phyloP scores from a whole-genome alignment of 1,139 yeast species.

The Candida gigantensis region DNA sequence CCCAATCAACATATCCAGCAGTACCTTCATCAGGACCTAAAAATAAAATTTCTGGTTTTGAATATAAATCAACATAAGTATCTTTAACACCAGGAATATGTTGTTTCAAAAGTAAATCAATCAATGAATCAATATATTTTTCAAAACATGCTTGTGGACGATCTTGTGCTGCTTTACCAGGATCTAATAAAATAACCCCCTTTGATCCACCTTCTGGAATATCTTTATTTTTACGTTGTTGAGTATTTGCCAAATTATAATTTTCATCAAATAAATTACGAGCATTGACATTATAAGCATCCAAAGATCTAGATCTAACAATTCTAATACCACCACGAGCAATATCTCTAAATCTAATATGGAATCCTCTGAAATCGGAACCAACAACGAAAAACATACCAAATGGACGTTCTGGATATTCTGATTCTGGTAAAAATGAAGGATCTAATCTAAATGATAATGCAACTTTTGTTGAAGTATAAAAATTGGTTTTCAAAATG shows the following conservation, averaged over 20 bases:
- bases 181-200: constrained; percentile 89
- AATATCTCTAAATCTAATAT: constrained; percentile 93
- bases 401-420: constrained; percentile 89
- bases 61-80: constrained; percentile 79
- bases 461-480: constrained; percentile 92
- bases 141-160: constrained; percentile 85
- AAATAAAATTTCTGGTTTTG: constrained; percentile 84
- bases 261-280: constrained; percentile 94
- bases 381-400: constrained; percentile 98
- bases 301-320: constrained; percentile 83
- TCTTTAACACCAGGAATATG: constrained; percentile 79
- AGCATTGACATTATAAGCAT: constrained; percentile 83
- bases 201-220: constrained; percentile 99
- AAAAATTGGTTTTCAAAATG: constrained; percentile 90
- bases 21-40: constrained; percentile 99
- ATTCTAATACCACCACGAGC: constrained; percentile 98
- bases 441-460: constrained; percentile 90
- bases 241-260: constrained; percentile 93
- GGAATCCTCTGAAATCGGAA: constrained; percentile 96
- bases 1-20: constrained; percentile 96
- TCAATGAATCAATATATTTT: constrained; percentile 87
- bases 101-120: constrained; percentile 80
- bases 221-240: constrained; percentile 95
- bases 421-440: constrained; percentile 74
- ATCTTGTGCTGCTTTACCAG: constrained; percentile 76